Conservation (phyloP, 208 protist genomes). For the Leishmania arabica region DNA sequence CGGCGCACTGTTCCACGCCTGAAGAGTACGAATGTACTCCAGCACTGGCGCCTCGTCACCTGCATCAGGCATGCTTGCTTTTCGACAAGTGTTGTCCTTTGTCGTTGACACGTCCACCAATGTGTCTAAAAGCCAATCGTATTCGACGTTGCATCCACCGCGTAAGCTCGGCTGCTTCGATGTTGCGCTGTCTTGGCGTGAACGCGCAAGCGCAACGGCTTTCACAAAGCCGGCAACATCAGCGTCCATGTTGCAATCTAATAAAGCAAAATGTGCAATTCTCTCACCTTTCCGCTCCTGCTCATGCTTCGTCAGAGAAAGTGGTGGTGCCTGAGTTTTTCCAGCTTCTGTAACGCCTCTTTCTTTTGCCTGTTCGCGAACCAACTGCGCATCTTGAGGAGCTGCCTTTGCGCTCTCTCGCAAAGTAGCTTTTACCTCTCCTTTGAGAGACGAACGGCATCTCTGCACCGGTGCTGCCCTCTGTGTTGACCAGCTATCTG, state of each 20-base stretch:
- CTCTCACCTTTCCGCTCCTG: background rate
- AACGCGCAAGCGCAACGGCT: background rate
- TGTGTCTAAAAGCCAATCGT: slow-evolving; percentile 11
- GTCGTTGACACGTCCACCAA: background rate
- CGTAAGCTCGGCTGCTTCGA: background rate
- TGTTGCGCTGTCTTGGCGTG: background rate
- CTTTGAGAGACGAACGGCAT: background rate
- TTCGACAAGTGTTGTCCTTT: background rate
- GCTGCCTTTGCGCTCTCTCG: background rate
- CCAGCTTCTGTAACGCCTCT: background rate
- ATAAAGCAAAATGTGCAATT: background rate
- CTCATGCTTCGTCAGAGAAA: background rate
- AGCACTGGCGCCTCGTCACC: background rate
- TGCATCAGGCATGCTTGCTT: background rate
- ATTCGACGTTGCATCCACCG: background rate
- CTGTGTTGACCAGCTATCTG: slow-evolving; percentile 13
- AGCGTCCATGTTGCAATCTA: background rate
- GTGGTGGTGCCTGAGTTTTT: background rate
- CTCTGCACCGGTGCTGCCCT: background rate
- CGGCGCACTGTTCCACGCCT: slow-evolving; percentile 24
- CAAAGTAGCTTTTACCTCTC: slow-evolving; percentile 1
- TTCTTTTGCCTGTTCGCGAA: background rate
- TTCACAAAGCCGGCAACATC: slow-evolving; percentile 4
- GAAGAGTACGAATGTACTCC: slow-evolving; percentile 22
- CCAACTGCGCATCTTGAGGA: background rate